A percentile compares a stretch with the other conserved stretches of the same genome.
Evolutionary conservation across 208 protist genomes (phyloP).

Genomic region (Acanthamoeba triangularis): DNA sequence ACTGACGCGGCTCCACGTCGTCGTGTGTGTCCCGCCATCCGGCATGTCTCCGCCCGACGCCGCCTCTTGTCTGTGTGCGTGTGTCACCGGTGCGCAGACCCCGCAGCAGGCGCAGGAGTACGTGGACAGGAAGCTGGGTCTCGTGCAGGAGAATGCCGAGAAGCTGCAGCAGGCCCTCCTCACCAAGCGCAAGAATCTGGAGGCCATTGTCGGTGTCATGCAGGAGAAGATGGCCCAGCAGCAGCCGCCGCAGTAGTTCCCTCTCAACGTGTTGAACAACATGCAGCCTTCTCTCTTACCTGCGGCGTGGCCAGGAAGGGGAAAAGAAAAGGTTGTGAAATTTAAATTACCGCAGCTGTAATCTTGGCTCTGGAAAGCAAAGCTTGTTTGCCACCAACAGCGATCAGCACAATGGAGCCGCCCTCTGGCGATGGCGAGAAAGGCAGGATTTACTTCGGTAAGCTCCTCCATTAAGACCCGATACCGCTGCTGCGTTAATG

Average conservation of each 20-base stretch:
- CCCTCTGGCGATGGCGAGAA: neutral
- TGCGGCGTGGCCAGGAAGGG: too few species aligned
- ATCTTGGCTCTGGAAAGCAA: too few species aligned
- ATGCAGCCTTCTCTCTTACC: too few species aligned
- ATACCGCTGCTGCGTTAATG: neutral
- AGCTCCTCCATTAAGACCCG: neutral
- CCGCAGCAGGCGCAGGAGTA: constrained; percentile 63
- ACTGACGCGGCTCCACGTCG: too few species aligned
- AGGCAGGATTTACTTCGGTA: neutral
- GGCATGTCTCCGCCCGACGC: neutral
- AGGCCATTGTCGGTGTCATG: constrained; percentile 71
- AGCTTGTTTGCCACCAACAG: too few species aligned
- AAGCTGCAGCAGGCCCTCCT: constrained; percentile 74
- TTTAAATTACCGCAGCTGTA: too few species aligned
- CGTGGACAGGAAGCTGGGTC: constrained; percentile 54
- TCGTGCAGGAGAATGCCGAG: constrained; percentile 71
- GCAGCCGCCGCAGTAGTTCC: too few species aligned
- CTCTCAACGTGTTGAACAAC: too few species aligned
- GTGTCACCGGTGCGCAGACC: neutral
- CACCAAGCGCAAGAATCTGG: constrained; percentile 65
- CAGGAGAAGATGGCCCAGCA: constrained; percentile 67
- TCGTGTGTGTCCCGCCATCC: neutral
- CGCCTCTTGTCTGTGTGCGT: neutral
- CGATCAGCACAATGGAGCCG: neutral
- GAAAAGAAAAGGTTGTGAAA: too few species aligned